Evolutionary conservation across 371 early-diverging fungal genomes (phyloP).

Genomic region (Lichtheimia hyalospora): DNA sequence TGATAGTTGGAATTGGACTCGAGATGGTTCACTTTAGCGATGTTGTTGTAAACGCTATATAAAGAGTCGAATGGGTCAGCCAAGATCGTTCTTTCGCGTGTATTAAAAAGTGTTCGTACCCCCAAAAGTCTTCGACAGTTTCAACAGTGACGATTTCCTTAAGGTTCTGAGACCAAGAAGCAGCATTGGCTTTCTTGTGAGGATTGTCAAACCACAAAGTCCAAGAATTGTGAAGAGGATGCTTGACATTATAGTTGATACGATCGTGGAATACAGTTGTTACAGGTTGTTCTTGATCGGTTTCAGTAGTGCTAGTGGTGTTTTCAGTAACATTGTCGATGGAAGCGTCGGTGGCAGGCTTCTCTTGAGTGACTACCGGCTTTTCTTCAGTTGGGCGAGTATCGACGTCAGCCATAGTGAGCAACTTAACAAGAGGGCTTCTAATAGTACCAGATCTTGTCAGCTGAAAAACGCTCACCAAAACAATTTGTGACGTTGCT

Average conservation of each 20-base stretch:
- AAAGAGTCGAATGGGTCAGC: not conserved
- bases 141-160: slow-evolving; percentile 86
- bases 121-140: slow-evolving; percentile 98
- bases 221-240: slow-evolving; percentile 90
- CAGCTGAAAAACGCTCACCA: too few relatives aligned
- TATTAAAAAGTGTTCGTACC: slow-evolving; percentile 45
- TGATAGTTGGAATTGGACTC: slow-evolving; percentile 89
- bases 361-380: not conserved
- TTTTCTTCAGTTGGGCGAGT: slow-evolving; percentile 12
- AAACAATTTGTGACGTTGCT: too few relatives aligned
- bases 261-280: slow-evolving; percentile 39
- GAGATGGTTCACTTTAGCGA: slow-evolving; percentile 80
- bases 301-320: slow-evolving; percentile 4
- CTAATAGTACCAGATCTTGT: too few relatives aligned
- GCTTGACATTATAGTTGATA: slow-evolving; percentile 81
- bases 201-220: slow-evolving; percentile 95
- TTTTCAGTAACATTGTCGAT: slow-evolving; percentile 4
- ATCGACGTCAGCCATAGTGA: slow-evolving; percentile 20
- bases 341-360: not conserved
- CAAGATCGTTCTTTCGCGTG: not conserved
- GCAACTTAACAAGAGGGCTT: too few relatives aligned
- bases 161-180: slow-evolving; percentile 88
- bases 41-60: slow-evolving; percentile 83
- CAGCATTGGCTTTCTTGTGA: slow-evolving; percentile 70
- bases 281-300: slow-evolving; percentile 14